phyloP scores from a whole-genome alignment of 1,139 yeast genomes.

The Hyphopichia pseudoburtonii region DNA sequence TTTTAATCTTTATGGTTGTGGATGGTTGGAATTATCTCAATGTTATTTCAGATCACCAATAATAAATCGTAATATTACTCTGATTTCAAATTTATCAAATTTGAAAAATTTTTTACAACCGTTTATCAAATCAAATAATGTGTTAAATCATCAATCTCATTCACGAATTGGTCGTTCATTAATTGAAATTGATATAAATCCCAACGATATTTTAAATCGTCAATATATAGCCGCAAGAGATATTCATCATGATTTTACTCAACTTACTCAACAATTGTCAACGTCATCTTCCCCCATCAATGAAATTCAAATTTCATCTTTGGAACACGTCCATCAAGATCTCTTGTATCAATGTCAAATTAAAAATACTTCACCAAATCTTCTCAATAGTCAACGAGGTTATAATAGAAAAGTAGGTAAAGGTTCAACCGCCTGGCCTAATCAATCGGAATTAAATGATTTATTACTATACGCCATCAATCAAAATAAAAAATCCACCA shows the following conservation, averaged over 20 bases:
- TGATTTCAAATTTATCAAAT: neutral
- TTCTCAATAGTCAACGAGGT: neutral
- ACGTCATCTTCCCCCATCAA: constrained; percentile 6
- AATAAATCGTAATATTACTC: constrained; percentile 9
- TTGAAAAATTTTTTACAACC: constrained; percentile 17
- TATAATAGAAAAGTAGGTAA: constrained; percentile 8
- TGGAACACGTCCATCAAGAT: constrained; percentile 63
- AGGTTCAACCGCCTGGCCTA: constrained; percentile 31
- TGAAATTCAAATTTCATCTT: constrained; percentile 51
- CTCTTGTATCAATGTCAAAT: constrained; percentile 53
- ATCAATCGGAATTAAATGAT: constrained; percentile 30
- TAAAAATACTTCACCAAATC: constrained; percentile 24
- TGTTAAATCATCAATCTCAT: constrained; percentile 23
- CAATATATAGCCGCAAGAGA: constrained; percentile 40
- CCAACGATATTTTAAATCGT: constrained; percentile 60
- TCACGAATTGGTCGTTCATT: constrained; percentile 60
- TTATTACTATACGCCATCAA: constrained; percentile 32
- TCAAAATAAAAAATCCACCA: constrained; percentile 19
- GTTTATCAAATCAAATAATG: constrained; percentile 22
- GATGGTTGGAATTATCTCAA: constrained; percentile 54
- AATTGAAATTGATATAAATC: constrained; percentile 68
- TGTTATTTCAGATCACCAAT: constrained; percentile 44
- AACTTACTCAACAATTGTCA: constrained; percentile 13
- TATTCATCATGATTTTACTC: constrained; percentile 51
- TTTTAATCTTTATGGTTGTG: constrained; percentile 81